Base-by-base conservation (phyloP, 768 basidiomycete genomes). In the Tulasnella sp. region DNA sequence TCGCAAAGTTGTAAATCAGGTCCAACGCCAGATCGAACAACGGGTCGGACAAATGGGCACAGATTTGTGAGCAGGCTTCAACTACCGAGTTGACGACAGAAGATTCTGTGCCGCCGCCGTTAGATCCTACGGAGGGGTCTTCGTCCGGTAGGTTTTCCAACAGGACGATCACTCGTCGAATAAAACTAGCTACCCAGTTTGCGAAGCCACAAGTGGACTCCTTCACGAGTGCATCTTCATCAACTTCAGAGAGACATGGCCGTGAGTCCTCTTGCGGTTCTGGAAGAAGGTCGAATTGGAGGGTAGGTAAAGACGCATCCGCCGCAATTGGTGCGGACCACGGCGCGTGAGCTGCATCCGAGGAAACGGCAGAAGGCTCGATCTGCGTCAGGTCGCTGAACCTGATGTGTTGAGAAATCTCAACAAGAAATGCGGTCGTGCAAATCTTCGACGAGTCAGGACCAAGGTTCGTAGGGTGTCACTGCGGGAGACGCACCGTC, bases 111-210 rank as follows among this genome's bases (percentile, higher is more conserved):
- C 32, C 42, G 3, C 55, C 55, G 12, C 55, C 55, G 27, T 39
- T 23, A 5, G 31, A 17, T 17, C 40, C 40, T 2, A 40, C 55
- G n/a, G 42, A 32, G 19, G 31, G 31, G 23, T 15, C 25, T 69
- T 94, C 93, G 67, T 98, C 93, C 0, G 93, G 93, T 4, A 97
- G 73, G 66, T 94, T 93, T 71, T 92, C 88, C 65, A 85, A 92
- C n/a, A 97, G 71, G 1, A 86, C 78, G 49, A 90, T 73, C 49
- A 90, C 80, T 9, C 87, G 80, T 15, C 85, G 75, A 63, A 90
- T 82, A 29, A 90, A 77, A 17, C 83, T 79, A 0, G 77, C 77
- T 12, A 89, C 81, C 87, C 88, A 90, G 64, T 86, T 87, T 61
- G 86, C 82, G 68, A 89, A 88, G 11, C 75, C 74, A 6, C 84